phyloP scores from a whole-genome alignment of 768 basidiomycete genomes.

The Tephrocybe sp. region DNA sequence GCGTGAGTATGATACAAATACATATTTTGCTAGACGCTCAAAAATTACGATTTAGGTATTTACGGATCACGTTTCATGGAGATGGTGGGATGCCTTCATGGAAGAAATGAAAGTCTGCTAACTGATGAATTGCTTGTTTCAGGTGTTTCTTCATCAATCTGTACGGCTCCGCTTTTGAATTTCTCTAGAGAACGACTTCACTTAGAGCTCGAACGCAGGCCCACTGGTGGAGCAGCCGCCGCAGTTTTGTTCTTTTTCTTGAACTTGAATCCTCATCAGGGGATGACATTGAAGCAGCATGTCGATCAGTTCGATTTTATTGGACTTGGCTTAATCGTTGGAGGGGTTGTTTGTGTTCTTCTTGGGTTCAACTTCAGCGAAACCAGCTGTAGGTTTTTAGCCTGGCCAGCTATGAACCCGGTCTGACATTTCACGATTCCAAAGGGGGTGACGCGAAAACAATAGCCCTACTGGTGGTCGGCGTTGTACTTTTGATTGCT shows the following conservation, averaged over 20 bases:
- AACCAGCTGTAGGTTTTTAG: slow-evolving; percentile 51
- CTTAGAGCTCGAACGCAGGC: slow-evolving; percentile 38
- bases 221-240: slow-evolving; percentile 69
- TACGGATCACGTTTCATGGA: slow-evolving; percentile 75
- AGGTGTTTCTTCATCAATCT: slow-evolving; percentile 81
- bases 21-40: slow-evolving; percentile 1
- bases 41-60: slow-evolving; percentile 44
- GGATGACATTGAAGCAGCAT: slow-evolving; percentile 57
- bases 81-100: slow-evolving; percentile 52
- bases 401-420: background rate
- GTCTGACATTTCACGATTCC: background rate
- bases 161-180: slow-evolving; percentile 40
- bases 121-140: no score
- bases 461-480: slow-evolving; percentile 62
- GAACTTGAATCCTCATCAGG: slow-evolving; percentile 74
- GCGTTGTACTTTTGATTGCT: slow-evolving; percentile 48
- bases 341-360: slow-evolving; percentile 65
- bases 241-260: slow-evolving; percentile 69
- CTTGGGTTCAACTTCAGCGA: slow-evolving; percentile 76
- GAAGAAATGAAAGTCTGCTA: background rate
- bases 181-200: background rate
- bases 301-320: slow-evolving; percentile 69
- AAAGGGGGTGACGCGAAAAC: slow-evolving; percentile 61
- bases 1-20: slow-evolving; percentile 45
- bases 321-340: slow-evolving; percentile 62